A percentile compares a stretch with the other conserved stretches of the same genome.
These are phyloP conservation scores for Coelastrella sp. DNA, from an alignment of 139 green algal species.

Conservation along the genomic window DNA sequence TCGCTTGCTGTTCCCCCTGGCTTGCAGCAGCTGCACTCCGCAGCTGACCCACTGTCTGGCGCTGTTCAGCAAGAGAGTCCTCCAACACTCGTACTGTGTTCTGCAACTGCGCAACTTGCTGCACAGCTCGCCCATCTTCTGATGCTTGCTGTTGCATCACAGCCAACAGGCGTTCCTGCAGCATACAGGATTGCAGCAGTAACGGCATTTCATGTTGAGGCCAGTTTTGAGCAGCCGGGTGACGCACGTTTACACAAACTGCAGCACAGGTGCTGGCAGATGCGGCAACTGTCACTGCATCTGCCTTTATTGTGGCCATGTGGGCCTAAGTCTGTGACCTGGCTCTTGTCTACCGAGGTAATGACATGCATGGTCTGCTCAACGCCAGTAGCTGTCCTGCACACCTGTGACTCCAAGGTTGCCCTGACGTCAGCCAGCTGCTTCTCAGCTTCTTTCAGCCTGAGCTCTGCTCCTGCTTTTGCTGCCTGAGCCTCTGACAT, in stretches of 20 bases:
- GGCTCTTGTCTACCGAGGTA: not conserved
- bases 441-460: not conserved
- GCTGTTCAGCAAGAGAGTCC: slow-evolving; percentile 39
- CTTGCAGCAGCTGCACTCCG: slow-evolving; percentile 40
- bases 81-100: slow-evolving; percentile 49
- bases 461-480: slow-evolving; percentile 28
- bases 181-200: not conserved
- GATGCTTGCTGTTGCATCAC: slow-evolving; percentile 21
- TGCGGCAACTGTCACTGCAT: not conserved
- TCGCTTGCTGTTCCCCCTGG: slow-evolving; percentile 48
- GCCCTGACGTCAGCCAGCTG: slow-evolving; percentile 28
- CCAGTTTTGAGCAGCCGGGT: not conserved
- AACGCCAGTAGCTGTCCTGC: not conserved
- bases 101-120: slow-evolving; percentile 2
- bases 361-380: not conserved
- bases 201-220: not conserved
- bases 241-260: not conserved
- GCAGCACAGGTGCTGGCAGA: not conserved
- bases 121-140: not conserved
- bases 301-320: not conserved
- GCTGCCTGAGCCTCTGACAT: slow-evolving; percentile 30
- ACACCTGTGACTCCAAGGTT: not conserved
- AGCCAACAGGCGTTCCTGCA: slow-evolving; percentile 34
- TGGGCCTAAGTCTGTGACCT: not conserved
- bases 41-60: slow-evolving; percentile 44